These are phyloP conservation scores for Alternaria conjuncta DNA, from an alignment of 2,329 filamentous ascomycete genomes.

Conservation along the genomic window DNA sequence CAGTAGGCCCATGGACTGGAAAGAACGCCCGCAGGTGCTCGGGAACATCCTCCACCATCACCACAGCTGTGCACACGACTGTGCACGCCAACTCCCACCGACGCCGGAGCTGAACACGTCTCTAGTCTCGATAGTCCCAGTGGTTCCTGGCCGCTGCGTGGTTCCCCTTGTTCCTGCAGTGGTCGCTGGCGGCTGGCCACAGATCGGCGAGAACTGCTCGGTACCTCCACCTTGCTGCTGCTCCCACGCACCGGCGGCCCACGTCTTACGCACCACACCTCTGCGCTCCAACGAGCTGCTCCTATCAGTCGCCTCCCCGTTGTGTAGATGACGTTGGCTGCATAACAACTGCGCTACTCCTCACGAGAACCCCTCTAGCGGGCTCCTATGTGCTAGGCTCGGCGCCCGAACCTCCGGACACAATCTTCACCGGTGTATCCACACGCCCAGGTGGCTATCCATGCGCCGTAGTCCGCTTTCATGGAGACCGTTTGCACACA, in stretches of 20 bases:
- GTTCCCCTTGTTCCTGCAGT: slow-evolving; percentile 23
- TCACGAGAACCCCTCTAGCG: not conserved
- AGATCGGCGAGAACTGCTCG: slow-evolving; percentile 20
- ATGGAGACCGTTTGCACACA: slow-evolving; percentile 1
- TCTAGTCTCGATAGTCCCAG: not conserved
- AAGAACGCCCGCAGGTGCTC: not conserved
- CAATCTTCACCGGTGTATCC: slow-evolving; percentile 13
- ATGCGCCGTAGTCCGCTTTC: slow-evolving; percentile 6
- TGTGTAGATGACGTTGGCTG: slow-evolving; percentile 5
- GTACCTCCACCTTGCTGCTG: slow-evolving; percentile 18
- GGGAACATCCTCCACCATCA: not conserved
- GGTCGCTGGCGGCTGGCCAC: slow-evolving; percentile 18
- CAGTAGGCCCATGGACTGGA: not conserved
- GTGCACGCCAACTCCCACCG: not conserved
- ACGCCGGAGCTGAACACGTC: not conserved
- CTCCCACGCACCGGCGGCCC: slow-evolving; percentile 10
- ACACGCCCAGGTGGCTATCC: slow-evolving; percentile 11
- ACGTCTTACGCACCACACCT: slow-evolving; percentile 17
- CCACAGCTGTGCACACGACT: not conserved
- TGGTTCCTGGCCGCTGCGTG: slow-evolving; percentile 1
- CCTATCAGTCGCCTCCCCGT: not conserved
- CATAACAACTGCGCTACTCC: slow-evolving; percentile 6
- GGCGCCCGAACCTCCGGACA: slow-evolving; percentile 4
- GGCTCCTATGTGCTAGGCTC: not conserved
- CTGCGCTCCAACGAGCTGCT: not conserved